Evolutionary conservation across 2,329 filamentous ascomycete species (phyloP).

Genomic region (Escovopsis sp.): DNA sequence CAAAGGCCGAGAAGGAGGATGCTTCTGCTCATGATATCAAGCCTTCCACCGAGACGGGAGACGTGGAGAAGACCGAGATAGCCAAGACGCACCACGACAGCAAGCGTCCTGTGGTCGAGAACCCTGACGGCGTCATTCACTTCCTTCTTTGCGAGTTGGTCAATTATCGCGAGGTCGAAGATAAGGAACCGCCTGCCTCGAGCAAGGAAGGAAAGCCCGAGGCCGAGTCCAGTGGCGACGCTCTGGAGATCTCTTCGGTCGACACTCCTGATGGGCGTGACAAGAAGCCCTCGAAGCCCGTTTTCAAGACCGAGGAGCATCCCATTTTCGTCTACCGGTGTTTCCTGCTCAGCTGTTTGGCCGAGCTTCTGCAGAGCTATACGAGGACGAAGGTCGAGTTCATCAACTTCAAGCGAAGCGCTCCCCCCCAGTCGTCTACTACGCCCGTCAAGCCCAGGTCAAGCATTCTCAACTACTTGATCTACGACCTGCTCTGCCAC

Average conservation of each 20-base stretch:
- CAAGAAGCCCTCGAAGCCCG: slow-evolving; percentile 53
- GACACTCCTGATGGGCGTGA: slow-evolving; percentile 30
- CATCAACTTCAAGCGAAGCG: slow-evolving; percentile 94
- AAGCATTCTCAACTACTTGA: slow-evolving; percentile 82
- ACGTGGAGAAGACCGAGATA: slow-evolving; percentile 48
- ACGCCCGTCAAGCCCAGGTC: slow-evolving; percentile 92
- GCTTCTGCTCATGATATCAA: slow-evolving; percentile 33
- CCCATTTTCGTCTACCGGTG: slow-evolving; percentile 94
- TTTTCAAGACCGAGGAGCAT: slow-evolving; percentile 85
- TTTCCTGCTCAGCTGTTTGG: slow-evolving; percentile 82
- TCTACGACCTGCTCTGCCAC: slow-evolving; percentile 58
- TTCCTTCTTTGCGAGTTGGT: slow-evolving; percentile 87
- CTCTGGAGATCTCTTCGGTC: slow-evolving; percentile 17
- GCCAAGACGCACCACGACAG: slow-evolving; percentile 50
- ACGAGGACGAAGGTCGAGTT: slow-evolving; percentile 95
- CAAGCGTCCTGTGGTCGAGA: slow-evolving; percentile 76
- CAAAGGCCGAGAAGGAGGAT: slow-evolving; percentile 7
- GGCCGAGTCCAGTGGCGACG: slow-evolving; percentile 16
- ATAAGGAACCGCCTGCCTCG: slow-evolving; percentile 46
- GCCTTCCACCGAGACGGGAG: slow-evolving; percentile 41
- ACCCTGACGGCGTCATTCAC: slow-evolving; percentile 87
- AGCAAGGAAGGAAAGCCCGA: slow-evolving; percentile 28
- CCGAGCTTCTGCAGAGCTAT: slow-evolving; percentile 82
- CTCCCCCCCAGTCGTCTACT: slow-evolving; percentile 64
- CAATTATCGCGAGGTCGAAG: slow-evolving; percentile 83